Conservation (phyloP, 805 yeast species). For the Wickerhamiella lipophila region DNA sequence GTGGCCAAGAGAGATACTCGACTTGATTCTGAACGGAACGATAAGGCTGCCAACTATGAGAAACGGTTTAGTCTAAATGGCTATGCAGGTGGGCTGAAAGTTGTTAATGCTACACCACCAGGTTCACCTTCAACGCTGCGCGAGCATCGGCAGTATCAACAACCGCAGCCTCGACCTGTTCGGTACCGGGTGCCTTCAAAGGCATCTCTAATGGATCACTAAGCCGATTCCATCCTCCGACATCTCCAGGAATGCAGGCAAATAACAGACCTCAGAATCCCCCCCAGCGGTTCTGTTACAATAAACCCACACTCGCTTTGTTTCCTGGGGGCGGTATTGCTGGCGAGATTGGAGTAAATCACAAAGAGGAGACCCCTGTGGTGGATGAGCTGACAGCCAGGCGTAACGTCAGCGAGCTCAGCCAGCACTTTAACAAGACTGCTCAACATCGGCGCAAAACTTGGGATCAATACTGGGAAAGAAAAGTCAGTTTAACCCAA, state of each 20-base stretch:
- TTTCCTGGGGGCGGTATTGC: constrained; percentile 22
- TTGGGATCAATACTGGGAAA: constrained; percentile 29
- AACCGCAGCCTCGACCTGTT: neutral
- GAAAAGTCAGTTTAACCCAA: constrained; percentile 17
- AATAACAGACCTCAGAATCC: neutral
- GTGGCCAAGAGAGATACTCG: neutral
- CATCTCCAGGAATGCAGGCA: neutral
- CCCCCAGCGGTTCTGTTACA: constrained; percentile 16
- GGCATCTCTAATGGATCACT: constrained; percentile 7
- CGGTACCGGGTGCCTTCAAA: constrained; percentile 8
- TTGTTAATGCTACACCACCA: constrained; percentile 9
- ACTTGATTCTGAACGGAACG: too few relatives aligned
- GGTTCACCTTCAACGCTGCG: neutral
- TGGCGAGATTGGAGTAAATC: constrained; percentile 16
- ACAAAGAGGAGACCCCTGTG: constrained; percentile 14
- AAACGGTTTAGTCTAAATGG: constrained; percentile 11
- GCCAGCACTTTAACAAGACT: constrained; percentile 21
- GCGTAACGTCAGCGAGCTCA: constrained; percentile 19
- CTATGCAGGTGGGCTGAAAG: constrained; percentile 9
- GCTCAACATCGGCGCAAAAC: constrained; percentile 23
- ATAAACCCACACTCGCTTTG: constrained; percentile 17
- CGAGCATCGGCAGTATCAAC: neutral
- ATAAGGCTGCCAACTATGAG: neutral
- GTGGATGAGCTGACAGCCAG: constrained; percentile 22
- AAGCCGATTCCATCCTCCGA: neutral